phyloP scores from a whole-genome alignment of 2,329 filamentous ascomycete species.

The Colletotrichum acutatum region DNA sequence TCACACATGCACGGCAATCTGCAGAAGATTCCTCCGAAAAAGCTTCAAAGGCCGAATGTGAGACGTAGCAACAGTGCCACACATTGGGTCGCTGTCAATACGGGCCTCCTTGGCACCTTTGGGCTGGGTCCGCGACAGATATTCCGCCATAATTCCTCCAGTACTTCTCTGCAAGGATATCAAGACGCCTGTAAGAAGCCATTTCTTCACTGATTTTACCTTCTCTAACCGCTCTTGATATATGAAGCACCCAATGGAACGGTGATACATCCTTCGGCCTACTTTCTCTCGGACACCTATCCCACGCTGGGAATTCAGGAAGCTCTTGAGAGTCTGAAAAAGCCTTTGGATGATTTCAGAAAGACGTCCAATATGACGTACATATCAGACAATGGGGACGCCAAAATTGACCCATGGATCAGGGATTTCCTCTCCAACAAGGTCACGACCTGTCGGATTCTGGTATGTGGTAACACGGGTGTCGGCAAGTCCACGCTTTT shows the following conservation, averaged over 20 bases:
- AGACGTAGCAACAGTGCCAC: not conserved
- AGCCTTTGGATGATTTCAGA: not conserved
- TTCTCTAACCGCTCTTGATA: too few relatives aligned
- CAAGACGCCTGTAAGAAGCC: not conserved
- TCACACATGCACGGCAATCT: conserved; percentile 18
- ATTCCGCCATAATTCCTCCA: not conserved
- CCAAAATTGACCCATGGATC: not conserved
- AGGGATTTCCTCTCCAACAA: not conserved
- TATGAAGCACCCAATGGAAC: conserved; percentile 18
- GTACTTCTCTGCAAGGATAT: not conserved
- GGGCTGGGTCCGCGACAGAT: not conserved
- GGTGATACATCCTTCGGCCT: conserved; percentile 28
- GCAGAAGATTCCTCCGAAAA: not conserved
- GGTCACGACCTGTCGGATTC: conserved; percentile 33
- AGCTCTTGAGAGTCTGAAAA: not conserved
- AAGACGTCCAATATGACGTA: not conserved
- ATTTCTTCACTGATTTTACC: too few relatives aligned
- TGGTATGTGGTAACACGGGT: conserved; percentile 42
- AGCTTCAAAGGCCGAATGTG: conserved; percentile 1
- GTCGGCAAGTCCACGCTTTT: conserved; percentile 43
- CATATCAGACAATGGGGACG: not conserved
- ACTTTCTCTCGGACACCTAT: conserved; percentile 29
- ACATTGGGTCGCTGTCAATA: conserved; percentile 15
- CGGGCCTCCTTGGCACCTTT: not conserved
- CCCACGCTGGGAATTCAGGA: conserved; percentile 6